These are phyloP conservation scores for Millerozyma acaciae DNA, from an alignment of 805 yeast species.

Conservation along the genomic window DNA sequence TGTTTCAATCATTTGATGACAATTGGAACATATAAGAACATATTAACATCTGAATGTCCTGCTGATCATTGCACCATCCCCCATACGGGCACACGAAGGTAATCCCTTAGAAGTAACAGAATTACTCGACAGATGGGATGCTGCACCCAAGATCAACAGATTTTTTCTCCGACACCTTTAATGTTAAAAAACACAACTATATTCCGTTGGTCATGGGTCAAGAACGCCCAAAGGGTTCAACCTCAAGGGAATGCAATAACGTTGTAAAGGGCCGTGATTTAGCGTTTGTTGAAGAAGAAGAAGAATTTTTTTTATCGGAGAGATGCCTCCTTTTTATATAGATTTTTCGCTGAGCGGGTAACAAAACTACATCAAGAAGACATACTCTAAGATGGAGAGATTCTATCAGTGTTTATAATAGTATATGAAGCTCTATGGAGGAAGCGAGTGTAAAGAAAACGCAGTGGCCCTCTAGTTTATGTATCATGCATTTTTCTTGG, in stretches of 20 bases:
- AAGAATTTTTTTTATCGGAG: too few species aligned
- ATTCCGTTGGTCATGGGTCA: constrained; percentile 68
- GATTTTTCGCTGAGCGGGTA: too few species aligned
- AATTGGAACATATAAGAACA: too few species aligned
- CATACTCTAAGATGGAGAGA: too few species aligned
- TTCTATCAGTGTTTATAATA: too few species aligned
- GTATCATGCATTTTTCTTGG: too few species aligned
- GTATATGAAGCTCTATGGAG: too few species aligned
- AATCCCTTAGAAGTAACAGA: constrained; percentile 55
- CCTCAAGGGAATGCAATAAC: constrained; percentile 66
- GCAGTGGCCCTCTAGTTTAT: too few species aligned
- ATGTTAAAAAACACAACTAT: constrained; percentile 45
- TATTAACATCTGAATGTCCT: constrained; percentile 42
- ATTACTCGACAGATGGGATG: constrained; percentile 49
- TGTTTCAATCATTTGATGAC: too few species aligned
- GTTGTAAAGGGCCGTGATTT: constrained; percentile 62
- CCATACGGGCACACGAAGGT: constrained; percentile 78
- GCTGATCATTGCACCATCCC: constrained; percentile 63
- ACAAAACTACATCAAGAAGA: too few species aligned
- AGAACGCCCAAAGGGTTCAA: constrained; percentile 59
- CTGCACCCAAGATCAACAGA: constrained; percentile 72
- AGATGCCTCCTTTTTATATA: too few species aligned
- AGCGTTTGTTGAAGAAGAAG: constrained; percentile 45
- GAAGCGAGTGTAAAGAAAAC: too few species aligned
- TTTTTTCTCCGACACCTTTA: constrained; percentile 60